Evolutionary conservation across 164 flowering plant genomes (phyloP), one percentile per base, ranked within the genome.

Genomic region (Kalanchoe fedtschenkoi): DNA sequence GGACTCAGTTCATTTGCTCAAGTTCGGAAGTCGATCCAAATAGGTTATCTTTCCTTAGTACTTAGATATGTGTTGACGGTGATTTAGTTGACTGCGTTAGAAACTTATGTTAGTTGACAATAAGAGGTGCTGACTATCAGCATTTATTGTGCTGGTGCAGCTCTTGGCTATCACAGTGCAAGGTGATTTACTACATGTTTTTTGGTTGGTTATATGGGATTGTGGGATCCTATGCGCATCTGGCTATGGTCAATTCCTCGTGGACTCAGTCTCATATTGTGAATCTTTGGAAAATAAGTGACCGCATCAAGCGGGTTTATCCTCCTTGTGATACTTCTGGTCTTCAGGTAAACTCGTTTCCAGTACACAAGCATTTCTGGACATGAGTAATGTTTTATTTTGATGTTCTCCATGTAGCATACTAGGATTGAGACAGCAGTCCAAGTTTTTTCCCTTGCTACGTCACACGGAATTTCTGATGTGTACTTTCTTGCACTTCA

Each of bases 261-360:
- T 92, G 98, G 98, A 89, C 96, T 63, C 76, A 68, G 64, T 72
- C 87, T 64, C 97, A 92, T 69, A 88, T 92, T 66, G 79, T 74
- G 58, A 82, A 79, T 80, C 82, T 89, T 28, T 92, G 96, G 98
- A 74, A 71, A 70, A 83, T 83, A 66, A 82, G 86, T 2, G 55
- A 72, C 22, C 83, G 82, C 9, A 86, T 67, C 34, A 80, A 70
- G 74, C 80, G 88, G 61, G 88, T 92, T 61, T 92, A 89, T 66
- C 98, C 98, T 68, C 96, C 98, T 62, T 87, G 98, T 75, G 95
- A 92, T 75, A 92, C 98, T 53, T 80, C 83, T 46, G 91, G 86
- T 37, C 90, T 92, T 72, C 96, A 89, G 98, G 98, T 89, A 14
- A 58, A 17, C 10, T 10, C 26, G 2, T 30, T 3, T 56, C 28